Conservation (phyloP, 116 monocot genomes). For the Papilionanthe hybrid region DNA sequence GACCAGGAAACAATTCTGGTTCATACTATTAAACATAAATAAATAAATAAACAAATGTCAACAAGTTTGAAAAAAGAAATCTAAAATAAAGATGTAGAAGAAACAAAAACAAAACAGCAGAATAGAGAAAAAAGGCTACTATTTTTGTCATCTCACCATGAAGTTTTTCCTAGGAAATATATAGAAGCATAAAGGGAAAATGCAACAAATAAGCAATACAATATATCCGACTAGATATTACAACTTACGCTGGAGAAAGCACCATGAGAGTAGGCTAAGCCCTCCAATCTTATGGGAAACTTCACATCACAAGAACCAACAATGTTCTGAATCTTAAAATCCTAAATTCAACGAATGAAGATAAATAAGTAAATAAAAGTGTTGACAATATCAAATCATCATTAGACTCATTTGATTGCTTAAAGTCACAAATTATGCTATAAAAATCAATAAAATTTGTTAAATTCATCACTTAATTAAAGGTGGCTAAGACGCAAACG, state of each 20-base stretch:
- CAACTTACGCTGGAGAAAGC: conserved; percentile 73
- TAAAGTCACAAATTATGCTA: no score
- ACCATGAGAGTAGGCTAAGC: conserved; percentile 67
- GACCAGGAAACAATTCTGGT: conserved; percentile 67
- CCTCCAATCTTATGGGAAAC: conserved; percentile 76
- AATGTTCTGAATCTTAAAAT: conserved; percentile 80
- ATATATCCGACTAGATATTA: background rate
- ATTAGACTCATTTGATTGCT: background rate
- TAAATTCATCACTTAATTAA: background rate
- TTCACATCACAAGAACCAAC: conserved; percentile 79
- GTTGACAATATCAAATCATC: background rate
- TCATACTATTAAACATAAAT: conserved; percentile 39
- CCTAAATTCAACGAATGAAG: conserved; percentile 21
- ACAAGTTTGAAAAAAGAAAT: background rate
- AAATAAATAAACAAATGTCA: background rate
- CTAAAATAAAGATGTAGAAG: background rate
- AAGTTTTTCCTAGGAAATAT: background rate
- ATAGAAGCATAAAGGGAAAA: background rate
- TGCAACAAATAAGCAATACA: no score
- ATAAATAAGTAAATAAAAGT: background rate
- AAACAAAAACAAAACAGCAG: background rate
- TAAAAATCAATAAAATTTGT: background rate
- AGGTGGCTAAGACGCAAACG: no score
- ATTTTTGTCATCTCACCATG: background rate
- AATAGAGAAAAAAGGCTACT: background rate